Evolutionary conservation across 805 yeast genomes (phyloP), one percentile per base, ranked within the genome.

Genomic region (Komagataella ulmi): DNA sequence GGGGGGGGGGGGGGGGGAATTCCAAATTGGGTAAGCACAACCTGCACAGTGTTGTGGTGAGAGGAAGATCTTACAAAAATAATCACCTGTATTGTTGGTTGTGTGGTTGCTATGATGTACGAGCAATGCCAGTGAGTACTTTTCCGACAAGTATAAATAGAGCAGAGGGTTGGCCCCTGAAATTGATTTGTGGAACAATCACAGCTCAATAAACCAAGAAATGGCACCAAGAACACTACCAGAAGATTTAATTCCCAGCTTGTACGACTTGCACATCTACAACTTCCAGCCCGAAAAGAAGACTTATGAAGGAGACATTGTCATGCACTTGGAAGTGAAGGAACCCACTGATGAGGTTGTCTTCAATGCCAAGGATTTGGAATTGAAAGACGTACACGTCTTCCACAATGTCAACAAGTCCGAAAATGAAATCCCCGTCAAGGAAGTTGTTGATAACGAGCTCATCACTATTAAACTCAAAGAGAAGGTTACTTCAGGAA

Each of bases 221-320:
- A 30, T 30, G 40, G 40, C 40, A 7, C 40, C 40, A 8, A 30
- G 40, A 30, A 30, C 40, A 8, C 54, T 67, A 21, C 70, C 70
- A 8, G 49, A 56, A 8, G 70, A 76, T 51, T 84, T 89, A 54
- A 75, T 74, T 53, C 97, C 99, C 44, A 58, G 69, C 43, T 85
- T 85, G 66, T 91, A 91, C 63, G 77, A 80, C 51, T 65, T 91
- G 43, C 74, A 80, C 18, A 68, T 81, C 51, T 63, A 47, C 48
- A 83, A 81, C 59, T 88, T 95, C 45, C 76, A 82, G 58, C 64
- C 72, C 23, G 65, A 59, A 6, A 65, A 66, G 36, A 74, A 72
- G 55, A 62, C 72, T 1, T 81, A 74, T 58, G 59, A 58, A 1
- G 87, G 85, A 6, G 55, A 55, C 3, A 80, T 76, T 3, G 57